Evolutionary conservation across 495 filamentous ascomycete genomes (phyloP), one percentile per base, ranked within the genome.

Genomic region (Tuber melanosporum): DNA sequence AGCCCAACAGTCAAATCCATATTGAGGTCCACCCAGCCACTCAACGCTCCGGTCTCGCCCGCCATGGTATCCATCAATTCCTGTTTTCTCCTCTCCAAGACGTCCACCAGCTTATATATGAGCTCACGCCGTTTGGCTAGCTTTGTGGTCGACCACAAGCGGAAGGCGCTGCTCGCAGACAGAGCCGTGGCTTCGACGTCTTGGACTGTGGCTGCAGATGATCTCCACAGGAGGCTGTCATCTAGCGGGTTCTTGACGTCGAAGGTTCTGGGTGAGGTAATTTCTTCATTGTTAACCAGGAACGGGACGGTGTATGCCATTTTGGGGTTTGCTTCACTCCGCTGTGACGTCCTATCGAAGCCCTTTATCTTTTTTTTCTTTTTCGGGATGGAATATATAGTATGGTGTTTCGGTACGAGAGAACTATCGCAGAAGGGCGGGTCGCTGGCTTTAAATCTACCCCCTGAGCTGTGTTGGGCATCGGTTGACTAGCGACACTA

Each of bases 251-350:
- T 90, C 74, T 85, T 84, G 72, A 97, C 89, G 69, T 90, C 86
- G 85, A 93, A 95, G 26, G 88, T 90, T 72, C 86, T 86, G 15
- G 87, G 81, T 41, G 89, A 89, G 71, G 86, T 85, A 73, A 89
- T 84, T 74, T 92, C 90, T 82, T 91, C 86, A 84, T 91, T 91
- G 78, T 91, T 89, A 85, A 95, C 92, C 74, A 91, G 87, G 80
- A 95, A 90, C 57, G 93, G 93, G 36, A 92, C 85, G 1, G 83
- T 84, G 57, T 79, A 79, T 66, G 26, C 32, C 57, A 66, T 66
- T 36, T 66, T 36, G 6, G 0, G 26, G 5, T 14, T 36, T 36
- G 12, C 26, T 66, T 32, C 32, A 26, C 57, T 66, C 14, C 2
- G 12, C 15, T 32, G 26, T 36, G 57, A 17, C 4, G 32, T 19